Percentiles rank a stretch among this genome's conserved stretches.
Conservation (phyloP, 73 alveolate species). For the Diophrys appendiculata region DNA sequence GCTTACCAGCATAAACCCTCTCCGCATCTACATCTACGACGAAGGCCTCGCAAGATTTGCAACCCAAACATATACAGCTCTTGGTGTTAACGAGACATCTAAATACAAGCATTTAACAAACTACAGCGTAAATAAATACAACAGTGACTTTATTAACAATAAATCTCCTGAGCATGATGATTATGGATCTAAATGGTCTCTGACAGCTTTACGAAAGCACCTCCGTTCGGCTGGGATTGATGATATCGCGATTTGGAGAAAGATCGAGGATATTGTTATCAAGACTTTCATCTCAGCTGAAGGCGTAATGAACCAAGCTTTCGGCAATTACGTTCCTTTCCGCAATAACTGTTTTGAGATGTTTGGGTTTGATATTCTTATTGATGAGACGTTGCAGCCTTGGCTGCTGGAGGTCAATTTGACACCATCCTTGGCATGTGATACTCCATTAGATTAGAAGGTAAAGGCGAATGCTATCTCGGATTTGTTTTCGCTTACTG, state of each 20-base stretch:
- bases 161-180: slow-evolving; percentile 27
- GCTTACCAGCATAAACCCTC: slow-evolving; percentile 74
- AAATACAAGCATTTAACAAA: slow-evolving; percentile 44
- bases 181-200: slow-evolving; percentile 48
- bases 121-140: slow-evolving; percentile 40
- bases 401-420: slow-evolving; percentile 92
- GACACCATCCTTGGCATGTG: slow-evolving; percentile 84
- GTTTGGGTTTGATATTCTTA: slow-evolving; percentile 89
- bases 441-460: slow-evolving; percentile 84
- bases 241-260: slow-evolving; percentile 40
- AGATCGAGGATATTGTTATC: slow-evolving; percentile 68
- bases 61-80: slow-evolving; percentile 21
- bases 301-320: slow-evolving; percentile 50
- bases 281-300: slow-evolving; percentile 63
- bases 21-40: slow-evolving; percentile 73
- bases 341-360: slow-evolving; percentile 72
- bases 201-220: slow-evolving; percentile 28
- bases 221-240: slow-evolving; percentile 46
- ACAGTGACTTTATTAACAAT: slow-evolving; percentile 31
- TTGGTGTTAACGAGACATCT: slow-evolving; percentile 1
- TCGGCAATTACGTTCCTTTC: slow-evolving; percentile 37
- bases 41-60: slow-evolving; percentile 80
- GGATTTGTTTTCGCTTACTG: slow-evolving; percentile 82
- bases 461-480: slow-evolving; percentile 90
- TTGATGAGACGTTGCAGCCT: slow-evolving; percentile 82